Conservation (phyloP, 2,329 filamentous ascomycete genomes). For the Helicocarpus griseus region DNA sequence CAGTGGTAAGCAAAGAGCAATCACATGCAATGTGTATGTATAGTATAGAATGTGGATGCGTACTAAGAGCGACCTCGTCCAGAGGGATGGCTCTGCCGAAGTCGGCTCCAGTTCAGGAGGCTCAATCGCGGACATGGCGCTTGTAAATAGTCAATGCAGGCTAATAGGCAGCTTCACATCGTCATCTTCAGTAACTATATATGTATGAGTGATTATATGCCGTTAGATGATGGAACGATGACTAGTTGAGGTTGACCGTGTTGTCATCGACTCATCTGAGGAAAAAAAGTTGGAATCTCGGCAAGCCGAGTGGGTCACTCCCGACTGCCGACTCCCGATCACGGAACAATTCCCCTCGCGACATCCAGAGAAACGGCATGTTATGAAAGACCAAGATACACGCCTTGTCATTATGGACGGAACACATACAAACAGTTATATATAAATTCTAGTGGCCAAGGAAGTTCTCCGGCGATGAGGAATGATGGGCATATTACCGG, state of each 20-base stretch:
- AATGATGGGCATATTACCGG: too few species aligned
- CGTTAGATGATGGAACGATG: background rate
- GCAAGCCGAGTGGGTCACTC: background rate
- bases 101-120: conserved; percentile 19
- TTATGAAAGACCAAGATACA: background rate
- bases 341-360: background rate
- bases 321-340: background rate
- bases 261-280: background rate
- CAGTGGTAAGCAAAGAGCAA: background rate
- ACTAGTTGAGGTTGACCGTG: background rate
- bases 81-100: conserved; percentile 31
- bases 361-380: background rate
- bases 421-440: too few species aligned
- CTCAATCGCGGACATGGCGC: conserved; percentile 17
- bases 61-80: conserved; percentile 36
- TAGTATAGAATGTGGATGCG: conserved; percentile 1
- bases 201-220: background rate
- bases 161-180: background rate
- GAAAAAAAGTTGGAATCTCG: conserved; percentile 1
- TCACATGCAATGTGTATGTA: background rate
- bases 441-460: too few species aligned
- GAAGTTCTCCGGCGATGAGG: too few species aligned
- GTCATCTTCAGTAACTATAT: background rate
- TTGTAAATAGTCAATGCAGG: background rate
- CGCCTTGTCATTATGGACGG: too few species aligned